phyloP scores from a whole-genome alignment of 2,329 filamentous ascomycete genomes.

The Sclerotinia sclerotiorum region DNA sequence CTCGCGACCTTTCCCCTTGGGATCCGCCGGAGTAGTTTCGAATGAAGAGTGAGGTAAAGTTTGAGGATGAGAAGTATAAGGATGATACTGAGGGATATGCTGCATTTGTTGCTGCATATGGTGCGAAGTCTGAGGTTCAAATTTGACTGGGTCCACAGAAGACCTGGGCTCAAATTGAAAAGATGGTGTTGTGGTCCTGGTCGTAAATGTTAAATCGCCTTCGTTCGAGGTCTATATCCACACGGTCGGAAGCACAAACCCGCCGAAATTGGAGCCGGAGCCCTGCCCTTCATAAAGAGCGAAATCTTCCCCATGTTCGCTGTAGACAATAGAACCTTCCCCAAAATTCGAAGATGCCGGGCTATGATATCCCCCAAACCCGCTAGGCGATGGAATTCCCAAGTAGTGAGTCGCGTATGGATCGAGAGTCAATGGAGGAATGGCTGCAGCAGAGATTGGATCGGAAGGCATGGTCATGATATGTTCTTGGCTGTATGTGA shows the following conservation, averaged over 20 bases:
- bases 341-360: constrained; percentile 62
- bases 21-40: constrained; percentile 32
- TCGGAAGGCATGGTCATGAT: constrained; percentile 56
- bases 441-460: constrained; percentile 48
- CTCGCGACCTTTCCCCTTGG: constrained; percentile 40
- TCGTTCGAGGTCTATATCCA: constrained; percentile 41
- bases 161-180: constrained; percentile 35
- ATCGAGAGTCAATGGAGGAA: constrained; percentile 54
- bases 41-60: constrained; percentile 32
- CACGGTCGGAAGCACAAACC: constrained; percentile 43
- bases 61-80: constrained; percentile 28
- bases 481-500: constrained; percentile 65
- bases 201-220: constrained; percentile 39
- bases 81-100: constrained; percentile 27
- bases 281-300: constrained; percentile 40
- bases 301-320: constrained; percentile 57
- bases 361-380: constrained; percentile 53
- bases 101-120: constrained; percentile 24
- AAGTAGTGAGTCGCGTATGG: constrained; percentile 60
- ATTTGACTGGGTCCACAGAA: constrained; percentile 31
- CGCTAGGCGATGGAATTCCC: constrained; percentile 62
- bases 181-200: constrained; percentile 37
- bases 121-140: constrained; percentile 30
- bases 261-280: constrained; percentile 40
- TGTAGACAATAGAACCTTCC: constrained; percentile 62